A percentile compares a stretch with the other conserved stretches of the same genome.
Evolutionary conservation across 2,329 filamentous ascomycete species (phyloP).

Genomic region (Fusarium sacchari): DNA sequence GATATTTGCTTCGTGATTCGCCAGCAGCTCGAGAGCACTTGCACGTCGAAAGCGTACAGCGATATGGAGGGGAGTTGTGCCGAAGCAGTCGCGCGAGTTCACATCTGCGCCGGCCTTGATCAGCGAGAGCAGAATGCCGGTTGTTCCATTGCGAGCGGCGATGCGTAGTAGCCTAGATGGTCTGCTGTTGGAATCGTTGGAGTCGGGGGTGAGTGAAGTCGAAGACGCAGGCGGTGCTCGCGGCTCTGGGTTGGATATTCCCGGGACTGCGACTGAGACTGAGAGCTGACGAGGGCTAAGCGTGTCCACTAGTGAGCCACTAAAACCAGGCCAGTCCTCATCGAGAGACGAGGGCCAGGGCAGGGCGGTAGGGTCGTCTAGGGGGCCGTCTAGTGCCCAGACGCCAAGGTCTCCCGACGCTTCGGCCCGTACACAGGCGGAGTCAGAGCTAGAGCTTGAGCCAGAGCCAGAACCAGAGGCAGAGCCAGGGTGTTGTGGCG

Average conservation of each 20-base stretch:
- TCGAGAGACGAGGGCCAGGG: background rate
- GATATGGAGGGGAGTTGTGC: background rate
- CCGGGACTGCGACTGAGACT: background rate
- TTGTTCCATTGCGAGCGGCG: background rate
- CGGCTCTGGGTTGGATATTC: background rate
- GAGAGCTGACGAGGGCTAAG: background rate
- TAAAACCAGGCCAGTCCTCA: background rate
- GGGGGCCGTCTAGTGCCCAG: background rate
- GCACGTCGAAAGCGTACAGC: background rate
- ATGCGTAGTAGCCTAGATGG: background rate
- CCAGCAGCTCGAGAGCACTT: background rate
- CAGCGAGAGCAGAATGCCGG: background rate
- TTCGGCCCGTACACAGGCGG: background rate
- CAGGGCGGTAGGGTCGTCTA: background rate
- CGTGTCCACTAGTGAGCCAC: background rate
- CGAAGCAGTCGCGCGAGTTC: background rate
- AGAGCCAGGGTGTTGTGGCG: background rate
- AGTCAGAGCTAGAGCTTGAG: background rate
- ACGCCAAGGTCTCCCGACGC: background rate
- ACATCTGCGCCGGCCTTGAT: background rate
- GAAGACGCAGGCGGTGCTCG: background rate
- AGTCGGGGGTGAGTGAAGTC: background rate
- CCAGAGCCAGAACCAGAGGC: background rate
- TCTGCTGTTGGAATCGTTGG: background rate
- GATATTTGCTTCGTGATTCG: background rate